Evolutionary conservation across 129 eudicot species (phyloP).

Genomic region (Flaveria sonorensis): DNA sequence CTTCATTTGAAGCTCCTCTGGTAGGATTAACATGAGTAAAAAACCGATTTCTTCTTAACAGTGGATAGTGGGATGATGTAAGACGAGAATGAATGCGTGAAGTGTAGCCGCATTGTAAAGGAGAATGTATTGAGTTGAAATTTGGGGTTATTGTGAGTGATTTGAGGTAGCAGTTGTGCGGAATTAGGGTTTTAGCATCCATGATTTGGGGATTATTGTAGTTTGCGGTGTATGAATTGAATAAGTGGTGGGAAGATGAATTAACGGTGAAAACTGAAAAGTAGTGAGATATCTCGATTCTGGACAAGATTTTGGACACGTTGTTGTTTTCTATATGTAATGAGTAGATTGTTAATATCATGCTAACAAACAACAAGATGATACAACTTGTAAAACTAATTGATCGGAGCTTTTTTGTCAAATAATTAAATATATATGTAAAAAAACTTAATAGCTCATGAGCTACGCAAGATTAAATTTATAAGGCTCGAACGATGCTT

Average conservation of each 20-base stretch:
- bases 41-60: slow-evolving; percentile 9
- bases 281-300: background rate
- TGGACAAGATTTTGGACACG: too few relatives aligned
- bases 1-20: slow-evolving; percentile 22
- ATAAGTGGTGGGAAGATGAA: background rate
- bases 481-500: too few relatives aligned
- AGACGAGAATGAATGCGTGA: slow-evolving; percentile 16
- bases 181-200: slow-evolving; percentile 7
- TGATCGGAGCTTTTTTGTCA: too few relatives aligned
- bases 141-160: slow-evolving; percentile 19
- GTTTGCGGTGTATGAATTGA: background rate
- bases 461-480: too few relatives aligned
- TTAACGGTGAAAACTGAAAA: background rate
- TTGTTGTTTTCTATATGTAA: too few relatives aligned
- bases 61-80: background rate
- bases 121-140: slow-evolving; percentile 13
- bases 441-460: too few relatives aligned
- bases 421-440: too few relatives aligned
- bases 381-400: too few relatives aligned
- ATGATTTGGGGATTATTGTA: background rate
- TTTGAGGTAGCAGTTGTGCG: background rate
- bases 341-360: too few relatives aligned
- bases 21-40: slow-evolving; percentile 29
- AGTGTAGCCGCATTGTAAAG: slow-evolving; percentile 12
- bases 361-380: too few relatives aligned